phyloP scores from a whole-genome alignment of 257 asterid species.

The Solanum chiquidenum region DNA sequence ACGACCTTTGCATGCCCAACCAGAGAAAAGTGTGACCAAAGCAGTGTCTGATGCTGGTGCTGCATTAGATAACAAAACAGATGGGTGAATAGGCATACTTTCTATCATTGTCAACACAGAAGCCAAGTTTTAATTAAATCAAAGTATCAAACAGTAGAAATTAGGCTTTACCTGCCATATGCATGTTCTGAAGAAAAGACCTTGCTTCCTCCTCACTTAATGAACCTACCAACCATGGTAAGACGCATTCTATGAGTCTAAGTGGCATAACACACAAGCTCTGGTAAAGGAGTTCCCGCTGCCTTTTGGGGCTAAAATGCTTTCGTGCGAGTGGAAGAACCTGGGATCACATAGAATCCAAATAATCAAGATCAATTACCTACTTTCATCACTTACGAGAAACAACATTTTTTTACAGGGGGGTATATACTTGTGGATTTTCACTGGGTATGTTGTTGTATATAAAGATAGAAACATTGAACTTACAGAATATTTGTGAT shows the following conservation, averaged over 20 bases:
- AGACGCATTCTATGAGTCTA: constrained; percentile 83
- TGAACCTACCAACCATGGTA: constrained; percentile 93
- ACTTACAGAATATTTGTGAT: neutral
- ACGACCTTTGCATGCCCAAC: constrained; percentile 97
- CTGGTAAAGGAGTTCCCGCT: constrained; percentile 77
- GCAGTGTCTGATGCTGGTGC: constrained; percentile 91
- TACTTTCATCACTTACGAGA: constrained; percentile 4
- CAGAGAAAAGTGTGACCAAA: constrained; percentile 82
- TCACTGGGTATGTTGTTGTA: neutral
- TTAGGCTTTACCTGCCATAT: constrained; percentile 63
- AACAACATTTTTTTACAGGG: neutral
- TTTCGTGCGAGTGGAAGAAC: constrained; percentile 87
- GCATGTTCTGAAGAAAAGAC: constrained; percentile 72
- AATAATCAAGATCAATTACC: neutral
- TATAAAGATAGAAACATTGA: neutral
- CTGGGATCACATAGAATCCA: constrained; percentile 22
- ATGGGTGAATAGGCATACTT: constrained; percentile 6
- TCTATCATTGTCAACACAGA: neutral
- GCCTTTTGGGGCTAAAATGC: constrained; percentile 71
- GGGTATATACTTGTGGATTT: no score
- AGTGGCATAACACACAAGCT: constrained; percentile 96
- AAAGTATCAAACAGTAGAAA: neutral
- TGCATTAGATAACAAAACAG: constrained; percentile 28
- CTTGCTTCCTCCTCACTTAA: constrained; percentile 76
- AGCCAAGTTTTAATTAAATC: neutral